Evolutionary conservation across 164 flowering plant genomes (phyloP).

Genomic region (Kalanchoe fedtschenkoi): DNA sequence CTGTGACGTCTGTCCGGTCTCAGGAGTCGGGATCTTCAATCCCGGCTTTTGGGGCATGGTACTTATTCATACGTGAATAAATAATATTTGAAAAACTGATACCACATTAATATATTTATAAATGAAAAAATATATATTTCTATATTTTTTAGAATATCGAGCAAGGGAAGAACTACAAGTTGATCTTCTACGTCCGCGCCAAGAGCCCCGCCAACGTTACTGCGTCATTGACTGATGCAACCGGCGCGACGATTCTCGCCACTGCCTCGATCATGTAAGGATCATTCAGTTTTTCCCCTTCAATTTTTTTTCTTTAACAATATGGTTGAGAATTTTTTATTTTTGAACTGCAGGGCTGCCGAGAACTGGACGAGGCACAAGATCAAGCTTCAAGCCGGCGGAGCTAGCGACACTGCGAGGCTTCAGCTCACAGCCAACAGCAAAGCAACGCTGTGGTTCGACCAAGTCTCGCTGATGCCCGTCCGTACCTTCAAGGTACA

Average conservation of each 20-base stretch:
- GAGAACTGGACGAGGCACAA: constrained; percentile 71
- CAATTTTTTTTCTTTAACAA: neutral
- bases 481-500: constrained; percentile 71
- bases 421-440: constrained; percentile 61
- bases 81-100: too few species aligned
- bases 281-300: neutral
- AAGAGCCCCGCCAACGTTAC: constrained; percentile 37
- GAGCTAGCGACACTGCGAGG: constrained; percentile 49
- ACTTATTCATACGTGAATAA: too few species aligned
- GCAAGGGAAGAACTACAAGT: constrained; percentile 72
- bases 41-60: constrained; percentile 9
- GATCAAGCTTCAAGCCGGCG: constrained; percentile 46
- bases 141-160: constrained; percentile 90
- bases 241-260: constrained; percentile 50
- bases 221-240: constrained; percentile 50
- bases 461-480: constrained; percentile 91
- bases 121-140: too few species aligned
- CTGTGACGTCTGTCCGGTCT: neutral
- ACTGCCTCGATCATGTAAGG: constrained; percentile 44
- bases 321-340: constrained; percentile 3
- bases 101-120: too few species aligned
- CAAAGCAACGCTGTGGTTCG: constrained; percentile 79
- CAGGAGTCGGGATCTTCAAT: constrained; percentile 5
- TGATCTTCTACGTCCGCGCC: constrained; percentile 58
- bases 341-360: constrained; percentile 59